Base-by-base conservation (phyloP, 768 basidiomycete genomes). In the Mycena amicta region DNA sequence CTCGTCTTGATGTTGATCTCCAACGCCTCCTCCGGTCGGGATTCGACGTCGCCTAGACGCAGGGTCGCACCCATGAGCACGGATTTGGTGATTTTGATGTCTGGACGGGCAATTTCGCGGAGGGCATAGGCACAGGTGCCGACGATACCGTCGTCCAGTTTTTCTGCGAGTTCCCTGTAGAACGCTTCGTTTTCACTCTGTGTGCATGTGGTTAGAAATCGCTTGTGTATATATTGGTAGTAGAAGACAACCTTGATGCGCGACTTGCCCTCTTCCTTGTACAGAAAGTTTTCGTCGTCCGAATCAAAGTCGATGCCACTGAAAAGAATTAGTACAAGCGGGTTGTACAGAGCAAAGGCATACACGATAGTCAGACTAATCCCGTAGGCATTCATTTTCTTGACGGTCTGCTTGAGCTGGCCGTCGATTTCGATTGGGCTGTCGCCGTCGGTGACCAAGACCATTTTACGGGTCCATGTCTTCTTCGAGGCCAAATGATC, bases 291-390 rank as follows among this genome's bases (percentile, higher is more conserved):
- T 33, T 87, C 85, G 65, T 93, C 91, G 60, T 83, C 92, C 72
- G 95, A 95, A 71, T 83, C 92, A 72, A 96, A 95, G 71, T 94
- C 92, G 41, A 94, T 80, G 4, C 94, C 93, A n/a, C 93, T 95
- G 63, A 46, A 45, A 20, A 55, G 23, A 47, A 39, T 52, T 27
- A 62, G 29, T 28, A 27, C 27, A 50, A 28, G 25, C 20, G 11
- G 25, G 43, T 31, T 8, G 47, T 46, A 1, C n/a, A n/a, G n/a
- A 8, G 31, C 40, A 39, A 28, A 3, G 25, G n/a, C 78, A 53
- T 62, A 96, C 95, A 97, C 78, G 53, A 97, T 76, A 2, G 85
- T 84, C 45, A 95, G 67, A 12, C 74, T 70, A 33, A 95, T 75
- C 4, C 80, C 77, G 25, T 85, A 68, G 3, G 70, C 71, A 50